Conservation (phyloP, 2,329 filamentous ascomycete species). For the Trichoderma sp. region DNA sequence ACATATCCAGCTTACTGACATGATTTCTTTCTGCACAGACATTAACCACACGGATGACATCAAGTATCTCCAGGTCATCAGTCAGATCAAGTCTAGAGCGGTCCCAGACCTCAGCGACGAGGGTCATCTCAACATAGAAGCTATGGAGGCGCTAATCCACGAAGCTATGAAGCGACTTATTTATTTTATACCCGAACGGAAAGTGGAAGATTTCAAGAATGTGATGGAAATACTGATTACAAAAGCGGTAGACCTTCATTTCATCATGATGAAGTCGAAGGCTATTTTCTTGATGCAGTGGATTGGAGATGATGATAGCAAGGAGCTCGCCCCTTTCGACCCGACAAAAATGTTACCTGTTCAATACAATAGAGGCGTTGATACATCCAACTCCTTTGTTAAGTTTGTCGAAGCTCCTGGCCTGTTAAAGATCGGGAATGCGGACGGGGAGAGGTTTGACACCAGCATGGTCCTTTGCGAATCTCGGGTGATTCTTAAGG, state of each 20-base stretch:
- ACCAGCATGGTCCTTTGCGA: constrained; percentile 7
- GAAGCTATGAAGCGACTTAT: not conserved
- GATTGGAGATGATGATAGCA: not conserved
- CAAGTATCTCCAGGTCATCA: not conserved
- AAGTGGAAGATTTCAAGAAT: not conserved
- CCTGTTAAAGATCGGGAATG: constrained; percentile 21
- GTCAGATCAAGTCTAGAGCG: not conserved
- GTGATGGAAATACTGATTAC: not conserved
- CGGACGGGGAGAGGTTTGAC: constrained; percentile 20
- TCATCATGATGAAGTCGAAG: constrained; percentile 13
- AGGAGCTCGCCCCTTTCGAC: not conserved
- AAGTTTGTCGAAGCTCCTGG: constrained; percentile 11
- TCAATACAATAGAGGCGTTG: not conserved
- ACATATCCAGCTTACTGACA: not conserved
- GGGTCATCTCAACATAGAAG: not conserved
- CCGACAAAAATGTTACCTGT: not conserved
- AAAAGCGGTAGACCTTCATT: not conserved
- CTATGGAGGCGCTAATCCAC: not conserved
- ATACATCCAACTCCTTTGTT: not conserved
- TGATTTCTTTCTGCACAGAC: not conserved
- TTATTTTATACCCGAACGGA: not conserved
- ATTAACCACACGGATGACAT: not conserved
- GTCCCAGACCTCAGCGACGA: not conserved
- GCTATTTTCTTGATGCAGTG: not conserved
- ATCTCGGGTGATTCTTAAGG: not conserved